These are phyloP conservation scores for Paramecium pentaurelia DNA, from an alignment of 73 alveolate species.

Conservation along the genomic window DNA sequence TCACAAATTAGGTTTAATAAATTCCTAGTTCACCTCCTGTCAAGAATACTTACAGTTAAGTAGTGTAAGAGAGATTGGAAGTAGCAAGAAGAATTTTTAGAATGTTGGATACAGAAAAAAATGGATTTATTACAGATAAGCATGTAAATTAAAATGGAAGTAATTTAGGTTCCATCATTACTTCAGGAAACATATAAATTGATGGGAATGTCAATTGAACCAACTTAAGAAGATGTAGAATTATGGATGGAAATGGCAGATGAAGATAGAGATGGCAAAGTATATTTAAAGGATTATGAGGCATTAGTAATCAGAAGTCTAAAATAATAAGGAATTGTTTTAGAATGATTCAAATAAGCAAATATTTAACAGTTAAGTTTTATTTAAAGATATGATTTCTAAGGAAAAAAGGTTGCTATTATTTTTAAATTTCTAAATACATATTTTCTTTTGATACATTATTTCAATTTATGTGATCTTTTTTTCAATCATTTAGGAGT, in stretches of 20 bases:
- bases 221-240: conserved; percentile 43
- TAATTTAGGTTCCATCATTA: background rate
- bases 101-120: background rate
- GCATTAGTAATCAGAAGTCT: conserved; percentile 1
- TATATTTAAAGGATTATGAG: background rate
- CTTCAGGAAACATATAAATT: conserved; percentile 17
- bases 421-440: background rate
- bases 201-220: conserved; percentile 1
- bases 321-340: conserved; percentile 24
- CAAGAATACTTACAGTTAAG: background rate
- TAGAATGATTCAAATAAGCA: background rate
- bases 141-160: background rate
- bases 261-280: conserved; percentile 31
- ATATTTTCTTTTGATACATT: background rate
- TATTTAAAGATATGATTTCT: background rate
- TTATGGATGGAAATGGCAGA: conserved; percentile 51
- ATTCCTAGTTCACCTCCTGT: background rate
- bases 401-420: background rate
- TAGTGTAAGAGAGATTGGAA: conserved; percentile 24
- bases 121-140: conserved; percentile 5
- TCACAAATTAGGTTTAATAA: background rate
- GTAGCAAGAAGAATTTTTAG: conserved; percentile 39
- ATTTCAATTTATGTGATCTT: background rate
- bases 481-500: background rate
- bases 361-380: background rate